Percentiles rank a stretch among this genome's conserved stretches.
phyloP scores from a whole-genome alignment of 2,329 filamentous ascomycete genomes.

The Cryphonectria radicalis region DNA sequence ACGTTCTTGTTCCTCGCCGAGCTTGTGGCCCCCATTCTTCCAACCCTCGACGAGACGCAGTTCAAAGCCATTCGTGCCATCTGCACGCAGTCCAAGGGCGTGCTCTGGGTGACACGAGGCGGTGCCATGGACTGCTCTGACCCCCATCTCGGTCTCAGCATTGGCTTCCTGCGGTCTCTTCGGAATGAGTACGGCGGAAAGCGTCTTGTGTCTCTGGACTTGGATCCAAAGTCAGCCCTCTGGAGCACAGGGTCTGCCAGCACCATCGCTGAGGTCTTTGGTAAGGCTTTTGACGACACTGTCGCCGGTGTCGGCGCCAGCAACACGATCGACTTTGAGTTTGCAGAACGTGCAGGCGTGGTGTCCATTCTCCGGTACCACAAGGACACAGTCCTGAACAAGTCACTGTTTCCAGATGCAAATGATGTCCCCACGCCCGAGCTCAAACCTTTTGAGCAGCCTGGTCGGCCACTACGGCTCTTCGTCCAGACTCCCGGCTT shows the following conservation, averaged over 20 bases:
- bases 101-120: constrained; percentile 24
- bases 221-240: constrained; percentile 31
- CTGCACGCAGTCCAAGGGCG: constrained; percentile 1
- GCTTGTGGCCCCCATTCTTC: not conserved
- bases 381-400: not conserved
- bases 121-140: constrained; percentile 28
- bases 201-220: constrained; percentile 35
- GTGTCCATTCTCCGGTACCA: not conserved
- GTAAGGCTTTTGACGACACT: not conserved
- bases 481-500: constrained; percentile 28
- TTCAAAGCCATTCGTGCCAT: constrained; percentile 10
- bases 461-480: constrained; percentile 7
- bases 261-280: not conserved
- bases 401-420: constrained; percentile 8
- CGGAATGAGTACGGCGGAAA: constrained; percentile 35
- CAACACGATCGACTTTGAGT: constrained; percentile 3
- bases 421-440: constrained; percentile 26
- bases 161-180: constrained; percentile 35
- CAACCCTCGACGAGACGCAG: not conserved
- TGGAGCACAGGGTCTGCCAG: constrained; percentile 2
- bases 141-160: constrained; percentile 30
- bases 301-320: not conserved
- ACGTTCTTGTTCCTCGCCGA: not conserved
- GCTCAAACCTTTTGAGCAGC: constrained; percentile 27
- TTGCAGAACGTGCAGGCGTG: not conserved